Base-by-base conservation (phyloP, 2,329 filamentous ascomycete species). In the Sporothrix luriei region DNA sequence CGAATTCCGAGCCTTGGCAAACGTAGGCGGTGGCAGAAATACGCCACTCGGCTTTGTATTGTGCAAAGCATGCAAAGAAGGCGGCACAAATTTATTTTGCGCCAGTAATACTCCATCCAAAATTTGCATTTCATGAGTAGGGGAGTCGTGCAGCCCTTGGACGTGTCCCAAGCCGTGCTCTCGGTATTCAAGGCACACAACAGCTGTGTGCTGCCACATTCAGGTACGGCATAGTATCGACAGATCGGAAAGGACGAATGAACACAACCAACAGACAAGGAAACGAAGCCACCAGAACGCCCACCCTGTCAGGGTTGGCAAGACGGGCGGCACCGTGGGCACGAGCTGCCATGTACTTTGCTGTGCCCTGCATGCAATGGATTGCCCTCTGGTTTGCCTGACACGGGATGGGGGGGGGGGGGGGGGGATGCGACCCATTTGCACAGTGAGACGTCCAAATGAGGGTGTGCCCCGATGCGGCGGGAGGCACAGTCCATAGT, bases 401-500 rank as follows among this genome's bases (percentile, higher is more conserved):
- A 16, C 57, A 26, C 10, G 33, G 14, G 33, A 11, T 21, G n/a
- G n/a, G n/a, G n/a, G n/a, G n/a, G n/a, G n/a, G n/a, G n/a, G n/a
- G n/a, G n/a, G n/a, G n/a, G 33, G 14, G 33, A 11, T 21, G 57
- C 26, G 13, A 38, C 46, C 14, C 5, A 21, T 33, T 21, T 59
- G 29, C 16, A 33, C n/a, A 1, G 55, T 33, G 21, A 21, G 40
- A 6, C 19, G n/a, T 62, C 38, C 57, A 33, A 4, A 16, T 43
- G 57, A 24, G 57, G 19, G n/a, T 46, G 55, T 46, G 57, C 38
- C 13, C 21, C 57, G 38, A 62, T 62, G 33, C 33, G 6, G 57
- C 38, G 21, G 38, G 38, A 24, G 57, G 38, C 57, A 38, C 57
- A 46, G 57, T 62, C 21, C 57, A 33, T 62, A 46, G 57, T 62